Conservation (phyloP, 2,329 filamentous ascomycete genomes). For the Penicillium sp. region DNA sequence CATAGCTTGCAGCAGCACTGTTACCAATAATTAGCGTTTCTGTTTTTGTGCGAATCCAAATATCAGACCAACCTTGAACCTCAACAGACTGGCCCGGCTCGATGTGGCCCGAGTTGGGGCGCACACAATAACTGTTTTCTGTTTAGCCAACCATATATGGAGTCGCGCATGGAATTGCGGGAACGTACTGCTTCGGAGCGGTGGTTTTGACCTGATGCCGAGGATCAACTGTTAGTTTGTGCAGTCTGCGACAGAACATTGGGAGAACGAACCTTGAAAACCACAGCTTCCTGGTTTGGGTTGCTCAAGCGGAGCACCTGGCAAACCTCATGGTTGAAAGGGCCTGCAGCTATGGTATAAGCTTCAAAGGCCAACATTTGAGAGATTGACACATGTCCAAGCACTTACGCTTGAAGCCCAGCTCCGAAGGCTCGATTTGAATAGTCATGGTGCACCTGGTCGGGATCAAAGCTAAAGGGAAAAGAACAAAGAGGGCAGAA, state of each 20-base stretch:
- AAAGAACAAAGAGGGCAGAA: not conserved
- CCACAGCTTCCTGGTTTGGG: constrained; percentile 58
- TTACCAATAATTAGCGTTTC: constrained; percentile 26
- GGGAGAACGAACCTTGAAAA: constrained; percentile 59
- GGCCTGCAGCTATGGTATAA: constrained; percentile 48
- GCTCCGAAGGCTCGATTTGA: constrained; percentile 86
- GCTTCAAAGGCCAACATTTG: constrained; percentile 4
- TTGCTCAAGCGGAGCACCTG: constrained; percentile 63
- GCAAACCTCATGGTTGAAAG: constrained; percentile 65
- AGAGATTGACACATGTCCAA: constrained; percentile 6
- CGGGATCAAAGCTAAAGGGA: not conserved
- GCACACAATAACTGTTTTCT: constrained; percentile 81
- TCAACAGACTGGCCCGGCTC: constrained; percentile 88
- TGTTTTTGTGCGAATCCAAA: not conserved
- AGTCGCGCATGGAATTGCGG: constrained; percentile 21
- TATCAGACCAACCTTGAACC: constrained; percentile 70
- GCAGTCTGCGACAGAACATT: constrained; percentile 13
- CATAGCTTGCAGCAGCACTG: constrained; percentile 96
- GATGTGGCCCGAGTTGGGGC: constrained; percentile 94
- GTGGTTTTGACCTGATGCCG: constrained; percentile 87
- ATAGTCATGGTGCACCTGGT: constrained; percentile 73
- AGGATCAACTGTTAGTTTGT: constrained; percentile 25
- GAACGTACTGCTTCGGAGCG: constrained; percentile 90
- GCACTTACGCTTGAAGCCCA: constrained; percentile 81
- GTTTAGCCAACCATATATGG: constrained; percentile 22